Evolutionary conservation across 805 yeast species (phyloP), one percentile per base, ranked within the genome.

Genomic region (Myxozyma monticola): DNA sequence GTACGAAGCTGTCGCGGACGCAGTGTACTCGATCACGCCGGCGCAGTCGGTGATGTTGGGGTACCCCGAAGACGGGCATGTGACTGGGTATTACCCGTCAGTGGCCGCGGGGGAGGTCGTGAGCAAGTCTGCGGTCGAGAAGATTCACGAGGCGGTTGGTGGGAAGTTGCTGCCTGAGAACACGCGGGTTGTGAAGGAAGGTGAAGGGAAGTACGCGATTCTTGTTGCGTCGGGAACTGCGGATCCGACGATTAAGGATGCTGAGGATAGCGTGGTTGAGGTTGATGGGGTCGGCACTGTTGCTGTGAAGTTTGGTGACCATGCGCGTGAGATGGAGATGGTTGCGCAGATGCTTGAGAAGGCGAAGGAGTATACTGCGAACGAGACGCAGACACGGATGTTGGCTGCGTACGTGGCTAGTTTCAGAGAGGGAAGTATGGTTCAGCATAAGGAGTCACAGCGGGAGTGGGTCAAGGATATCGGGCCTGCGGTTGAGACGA

Each of bases 391-490:
- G 67, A 64, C 59, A 12, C 74, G 78, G 49, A 81, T 88, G 88
- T 66, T 88, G 29, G 78, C 74, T 8, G 71, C 76, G 39, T 88
- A 88, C 65, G 76, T 80, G 48, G 78, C 78, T 39, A 79, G 93
- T 10, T 88, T 88, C 68, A 69, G 74, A 57, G 81, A 91, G 12
- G 96, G 96, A 18, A 84, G 91, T 3, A 83, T 88, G 80, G 79
- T 81, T 56, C 86, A 90, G 9, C 96, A 88, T 68, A 85, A 85
- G 62, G 79, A 84, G 51, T 84, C 96, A 0, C 96, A 88, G 68
- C 79, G 82, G 47, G 75, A 78, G 51, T 88, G 96, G 96, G 95
- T 88, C 51, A 85, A 85, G 65, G 96, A 88, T 67, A 68, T 85
- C 45, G 84, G 87, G 1, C 96, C 96, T 10, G 72, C 72, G 12